Percentiles rank a stretch among this genome's conserved stretches.
phyloP scores from a whole-genome alignment of 2,329 filamentous ascomycete genomes.

The Pseudogymnoascus sp. region DNA sequence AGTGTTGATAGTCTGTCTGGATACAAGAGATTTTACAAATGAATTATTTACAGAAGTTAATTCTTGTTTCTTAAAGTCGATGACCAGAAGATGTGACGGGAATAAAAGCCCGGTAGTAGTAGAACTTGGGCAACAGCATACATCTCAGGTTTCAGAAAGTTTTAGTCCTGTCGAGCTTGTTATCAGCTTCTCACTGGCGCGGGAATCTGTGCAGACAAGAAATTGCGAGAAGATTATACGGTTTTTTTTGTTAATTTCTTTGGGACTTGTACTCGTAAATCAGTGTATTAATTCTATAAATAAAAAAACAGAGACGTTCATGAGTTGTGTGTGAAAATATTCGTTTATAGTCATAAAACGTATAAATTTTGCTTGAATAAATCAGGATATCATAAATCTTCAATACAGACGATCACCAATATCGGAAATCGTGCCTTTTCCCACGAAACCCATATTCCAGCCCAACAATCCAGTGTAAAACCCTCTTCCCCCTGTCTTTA shows the following conservation, averaged over 20 bases:
- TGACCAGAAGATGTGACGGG: background rate
- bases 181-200: too few species aligned
- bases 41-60: background rate
- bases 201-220: too few species aligned
- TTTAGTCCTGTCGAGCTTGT: too few species aligned
- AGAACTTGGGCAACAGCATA: too few species aligned
- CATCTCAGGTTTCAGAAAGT: too few species aligned
- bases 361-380: background rate
- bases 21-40: background rate
- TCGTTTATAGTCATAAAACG: background rate
- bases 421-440: background rate
- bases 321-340: too few species aligned
- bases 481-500: background rate
- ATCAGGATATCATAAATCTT: constrained; percentile 6
- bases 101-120: too few species aligned
- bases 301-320: too few species aligned
- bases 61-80: background rate
- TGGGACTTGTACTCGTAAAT: too few species aligned
- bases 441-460: background rate
- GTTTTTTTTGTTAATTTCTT: too few species aligned
- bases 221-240: too few species aligned
- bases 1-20: background rate
- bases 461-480: background rate
- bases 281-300: too few species aligned
- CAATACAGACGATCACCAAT: background rate